Evolutionary conservation across 2,329 filamentous ascomycete species (phyloP).

Genomic region (Trichoderma gracile): DNA sequence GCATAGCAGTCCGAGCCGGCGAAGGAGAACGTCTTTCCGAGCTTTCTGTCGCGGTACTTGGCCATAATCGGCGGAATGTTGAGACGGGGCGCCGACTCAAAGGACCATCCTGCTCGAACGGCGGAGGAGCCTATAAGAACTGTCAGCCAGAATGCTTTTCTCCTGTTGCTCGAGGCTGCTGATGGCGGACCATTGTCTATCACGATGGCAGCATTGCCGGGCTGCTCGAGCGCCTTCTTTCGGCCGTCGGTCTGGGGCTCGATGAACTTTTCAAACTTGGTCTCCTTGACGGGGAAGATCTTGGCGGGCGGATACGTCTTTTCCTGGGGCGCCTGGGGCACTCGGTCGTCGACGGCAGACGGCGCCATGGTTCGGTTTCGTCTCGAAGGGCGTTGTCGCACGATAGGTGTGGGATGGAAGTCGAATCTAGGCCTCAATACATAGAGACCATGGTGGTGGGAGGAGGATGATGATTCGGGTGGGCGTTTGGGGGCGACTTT

Average conservation of each 20-base stretch:
- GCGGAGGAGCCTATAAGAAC: constrained; percentile 70
- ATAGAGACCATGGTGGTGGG: constrained; percentile 21
- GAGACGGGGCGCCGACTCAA: constrained; percentile 79
- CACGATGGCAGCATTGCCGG: constrained; percentile 74
- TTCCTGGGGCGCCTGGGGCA: constrained; percentile 40
- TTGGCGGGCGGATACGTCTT: constrained; percentile 54
- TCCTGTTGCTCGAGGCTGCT: not conserved
- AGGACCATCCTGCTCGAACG: constrained; percentile 94
- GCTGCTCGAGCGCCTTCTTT: constrained; percentile 61
- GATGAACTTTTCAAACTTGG: constrained; percentile 58
- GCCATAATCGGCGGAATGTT: constrained; percentile 87
- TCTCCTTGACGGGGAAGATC: constrained; percentile 63
- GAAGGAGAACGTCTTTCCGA: constrained; percentile 88
- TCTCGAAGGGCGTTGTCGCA: constrained; percentile 15
- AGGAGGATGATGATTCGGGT: not conserved
- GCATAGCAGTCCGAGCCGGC: constrained; percentile 91
- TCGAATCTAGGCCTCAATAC: constrained; percentile 12
- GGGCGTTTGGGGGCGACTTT: not conserved
- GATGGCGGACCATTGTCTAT: constrained; percentile 84
- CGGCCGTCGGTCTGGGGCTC: constrained; percentile 66
- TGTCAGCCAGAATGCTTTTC: constrained; percentile 27
- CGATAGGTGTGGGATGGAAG: not conserved
- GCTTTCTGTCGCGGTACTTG: constrained; percentile 91
- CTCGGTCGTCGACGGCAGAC: constrained; percentile 51
- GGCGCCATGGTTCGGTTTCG: constrained; percentile 49